Evolutionary conservation across 1,284 basidiomycete genomes (phyloP), one percentile per base, ranked within the genome.

Genomic region (Fomitopsis palustris): DNA sequence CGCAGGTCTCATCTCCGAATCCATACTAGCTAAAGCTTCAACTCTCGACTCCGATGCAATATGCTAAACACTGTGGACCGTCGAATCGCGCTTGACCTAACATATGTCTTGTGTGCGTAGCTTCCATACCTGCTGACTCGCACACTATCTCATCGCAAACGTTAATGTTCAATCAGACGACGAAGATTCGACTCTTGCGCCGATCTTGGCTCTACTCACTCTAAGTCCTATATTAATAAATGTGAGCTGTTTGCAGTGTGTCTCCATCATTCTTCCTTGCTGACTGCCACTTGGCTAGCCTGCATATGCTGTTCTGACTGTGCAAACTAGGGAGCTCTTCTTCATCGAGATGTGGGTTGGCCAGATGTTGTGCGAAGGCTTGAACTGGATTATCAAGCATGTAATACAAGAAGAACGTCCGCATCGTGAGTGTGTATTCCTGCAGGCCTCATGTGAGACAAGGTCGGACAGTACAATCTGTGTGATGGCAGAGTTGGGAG

Each of bases 261-360:
- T n/a, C n/a, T n/a, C n/a, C n/a, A n/a, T n/a, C n/a, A n/a, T n/a
- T n/a, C n/a, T n/a, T n/a, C n/a, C n/a, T n/a, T n/a, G n/a, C n/a
- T n/a, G n/a, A 10, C 56, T 64, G 41, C 51, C 10, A 7, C 8
- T 57, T 25, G n/a, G 33, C 10, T 38, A 92, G 90, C 84, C 90
- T 41, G 88, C 90, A 6, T 95, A 95, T 73, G 86, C 88, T 9
- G 87, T 82, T 3, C 78, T 95, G 23, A 83, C 85, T 6, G 81
- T 93, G 3, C 85, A 88, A 63, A 90, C 90, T 1, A 84, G 92
- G 23, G 92, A 95, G 71, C 79, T 90, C 43, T 77, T 88, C 14
- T 82, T 94, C 66, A 80, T 93, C 65, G 82, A 87, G 55, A 94
- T 93, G 84, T 91, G 92, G 85, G 78, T 82, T 1, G 92, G 93